Base-by-base conservation (phyloP, 2,329 filamentous ascomycete genomes). In the Blastomyces emzantsi region DNA sequence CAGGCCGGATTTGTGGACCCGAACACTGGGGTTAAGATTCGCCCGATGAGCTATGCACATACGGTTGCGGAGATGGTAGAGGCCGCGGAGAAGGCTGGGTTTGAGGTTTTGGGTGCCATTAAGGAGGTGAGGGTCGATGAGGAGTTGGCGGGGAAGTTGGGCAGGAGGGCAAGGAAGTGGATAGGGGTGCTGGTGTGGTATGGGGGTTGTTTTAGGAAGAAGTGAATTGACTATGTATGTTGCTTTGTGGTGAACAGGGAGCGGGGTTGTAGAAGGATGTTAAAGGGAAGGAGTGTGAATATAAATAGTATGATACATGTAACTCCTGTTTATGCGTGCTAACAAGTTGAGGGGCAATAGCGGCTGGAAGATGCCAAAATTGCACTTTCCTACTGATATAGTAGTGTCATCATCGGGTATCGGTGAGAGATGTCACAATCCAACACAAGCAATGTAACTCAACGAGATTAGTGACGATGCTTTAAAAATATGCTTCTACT, bases 81-180 rank as follows among this genome's bases (percentile, higher is more conserved):
- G 1, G 65, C 55, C 41, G 82, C 77, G 62, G 85, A 64, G 55
- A 74, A 69, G 63, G 75, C 71, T 49, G 82, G 79, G 8, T 79
- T 84, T 64, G 73, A 76, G 61, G 67, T 82, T 59, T 73, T 79
- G 9, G 73, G 71, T 17, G 73, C 75, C 17, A 73, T 79, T 63
- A 62, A 71, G 54, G 80, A 83, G 71, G 77, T 72, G 71, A 73
- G 70, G 58, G 74, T 85, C 65, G 70, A 82, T 72, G 79, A 82
- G 64, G 78, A 78, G 0, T 81, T 87, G 79, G 82, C 82, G n/a
- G 81, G 81, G 68, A 75, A 73, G 59, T 77, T 88, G 56, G 87
- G 88, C 2, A 77, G 78, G 62, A 82, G 86, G 47, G 85, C 87
- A 33, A 77, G 74, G 69, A 88, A 89, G 65, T 90, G 86, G 86